Base-by-base conservation (phyloP, 2,329 filamentous ascomycete species). In the Apiospora saccharicola region DNA sequence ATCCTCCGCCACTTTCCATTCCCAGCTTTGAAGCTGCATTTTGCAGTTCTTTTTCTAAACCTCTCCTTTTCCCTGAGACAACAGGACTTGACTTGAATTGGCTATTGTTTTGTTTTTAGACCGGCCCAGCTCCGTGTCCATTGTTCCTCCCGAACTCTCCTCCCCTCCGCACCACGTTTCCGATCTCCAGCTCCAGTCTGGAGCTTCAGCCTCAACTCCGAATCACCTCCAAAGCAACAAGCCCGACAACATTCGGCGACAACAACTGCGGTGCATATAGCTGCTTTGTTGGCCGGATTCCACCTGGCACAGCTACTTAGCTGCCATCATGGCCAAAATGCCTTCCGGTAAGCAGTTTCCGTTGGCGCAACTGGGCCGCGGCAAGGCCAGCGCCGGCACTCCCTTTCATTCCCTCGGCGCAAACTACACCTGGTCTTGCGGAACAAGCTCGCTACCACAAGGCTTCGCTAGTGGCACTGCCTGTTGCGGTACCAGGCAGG, bases 61-160 rank as follows among this genome's bases (percentile, higher is more conserved):
- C 34, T n/a, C 57, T 64, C 57, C 8, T 41, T 64, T 41, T 41
- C 19, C 57, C 19, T 34, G 34, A 34, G 19, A 61, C 30, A 14
- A 61, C 13, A 30, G 26, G 51, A 37, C 51, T 57, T n/a, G 51
- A 41, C 34, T 64, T 12, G 8, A 41, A 34, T 64, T 64, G 57
- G 34, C 34, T 64, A 64, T 64, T 64, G 57, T 64, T 64, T 64
- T 41, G 34, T 64, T 64, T 64, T 34, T 64, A 64, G 57, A 22
- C 57, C 57, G 14, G 57, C 30, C 13, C 34, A 64, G 34, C 34
- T 37, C 57, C 57, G 19, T 64, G 34, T 64, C 41, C n/a, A 41
- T 13, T 41, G 34, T 64, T 34, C 34, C 57, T n/a, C 34, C 34
- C 57, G 13, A 34, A 5, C 57, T 22, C 57, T 1, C 30, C 57